Evolutionary conservation across 169 alveolate genomes (phyloP), one percentile per base, ranked within the genome.

Genomic region (Plasmodium inui): DNA sequence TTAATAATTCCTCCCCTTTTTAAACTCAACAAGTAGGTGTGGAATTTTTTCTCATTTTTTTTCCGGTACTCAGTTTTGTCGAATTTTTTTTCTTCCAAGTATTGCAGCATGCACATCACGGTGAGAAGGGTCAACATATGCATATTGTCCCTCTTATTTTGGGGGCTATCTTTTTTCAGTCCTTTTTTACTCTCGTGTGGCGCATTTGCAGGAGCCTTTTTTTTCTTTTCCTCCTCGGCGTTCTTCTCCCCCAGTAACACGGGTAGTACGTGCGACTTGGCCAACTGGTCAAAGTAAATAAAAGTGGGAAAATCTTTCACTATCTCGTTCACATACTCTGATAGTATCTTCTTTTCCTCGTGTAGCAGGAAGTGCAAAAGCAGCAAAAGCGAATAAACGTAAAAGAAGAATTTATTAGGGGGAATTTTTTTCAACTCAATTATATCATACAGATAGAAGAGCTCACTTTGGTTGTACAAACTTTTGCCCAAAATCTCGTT

Each of bases 361-460:
- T 70, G 39, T 46, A 22, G 17, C 61, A 81, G 53, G 34, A 46
- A 34, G 17, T 81, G 80, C 19, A 82, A 80, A 26, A 82, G 39
- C 50, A 91, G 44, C 30, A 81, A 37, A 80, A 91, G 70, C 22
- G 95, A 91, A 91, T 91, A 91, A 19, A 91, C 19, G 32, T 91
- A 91, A 91, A 81, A 91, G 57, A 91, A 91, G 34, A 91, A 91
- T 50, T 91, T 74, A 57, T 91, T 53, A 1, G 50, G 22, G 1
- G 95, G 92, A 41, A 91, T 91, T 81, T 82, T 91, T 26, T 46
- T 80, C 76, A 91, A 71, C 44, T 91, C 95, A 34, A 67, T 78
- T 46, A 70, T 91, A 80, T 72, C 44, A 71, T 70, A 91, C 26
- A 91, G 30, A 22, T 74, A 91, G 83, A 91, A 91, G 26, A 91